Conservation (phyloP, 2,329 filamentous ascomycete species). For the Coleophoma eucalyptorum region DNA sequence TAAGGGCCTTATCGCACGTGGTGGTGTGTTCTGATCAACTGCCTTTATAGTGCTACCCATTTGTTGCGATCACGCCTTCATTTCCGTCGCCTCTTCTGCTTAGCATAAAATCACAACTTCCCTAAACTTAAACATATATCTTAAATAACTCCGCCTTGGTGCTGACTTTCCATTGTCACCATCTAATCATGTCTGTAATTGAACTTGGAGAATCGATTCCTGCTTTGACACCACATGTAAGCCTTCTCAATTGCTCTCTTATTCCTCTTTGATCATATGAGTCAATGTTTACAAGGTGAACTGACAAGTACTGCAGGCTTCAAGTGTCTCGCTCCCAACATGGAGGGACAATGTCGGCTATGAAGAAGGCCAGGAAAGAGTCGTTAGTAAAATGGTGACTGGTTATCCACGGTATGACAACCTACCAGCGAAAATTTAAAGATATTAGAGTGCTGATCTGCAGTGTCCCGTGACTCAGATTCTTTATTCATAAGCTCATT, state of each 20-base stretch:
- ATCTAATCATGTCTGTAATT: constrained; percentile 23
- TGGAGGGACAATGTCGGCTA: constrained; percentile 91
- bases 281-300: neutral
- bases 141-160: too few relatives aligned
- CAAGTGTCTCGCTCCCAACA: constrained; percentile 92
- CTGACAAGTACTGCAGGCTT: constrained; percentile 56
- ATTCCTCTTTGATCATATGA: neutral
- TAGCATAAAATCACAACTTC: too few relatives aligned
- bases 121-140: too few relatives aligned
- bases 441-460: constrained; percentile 11
- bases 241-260: constrained; percentile 5
- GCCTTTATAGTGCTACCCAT: too few relatives aligned
- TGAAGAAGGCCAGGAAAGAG: constrained; percentile 86
- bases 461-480: constrained; percentile 45
- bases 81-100: too few relatives aligned
- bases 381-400: constrained; percentile 79
- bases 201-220: constrained; percentile 30
- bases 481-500: constrained; percentile 88
- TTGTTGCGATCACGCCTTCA: too few relatives aligned
- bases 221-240: constrained; percentile 29
- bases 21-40: too few relatives aligned
- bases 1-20: too few relatives aligned
- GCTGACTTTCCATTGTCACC: too few relatives aligned
- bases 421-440: neutral
- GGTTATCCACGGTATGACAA: constrained; percentile 75